A percentile compares a stretch with the other conserved stretches of the same genome.
Evolutionary conservation across 805 yeast species (phyloP).

Genomic region (Wickerhamomyces bovis): DNA sequence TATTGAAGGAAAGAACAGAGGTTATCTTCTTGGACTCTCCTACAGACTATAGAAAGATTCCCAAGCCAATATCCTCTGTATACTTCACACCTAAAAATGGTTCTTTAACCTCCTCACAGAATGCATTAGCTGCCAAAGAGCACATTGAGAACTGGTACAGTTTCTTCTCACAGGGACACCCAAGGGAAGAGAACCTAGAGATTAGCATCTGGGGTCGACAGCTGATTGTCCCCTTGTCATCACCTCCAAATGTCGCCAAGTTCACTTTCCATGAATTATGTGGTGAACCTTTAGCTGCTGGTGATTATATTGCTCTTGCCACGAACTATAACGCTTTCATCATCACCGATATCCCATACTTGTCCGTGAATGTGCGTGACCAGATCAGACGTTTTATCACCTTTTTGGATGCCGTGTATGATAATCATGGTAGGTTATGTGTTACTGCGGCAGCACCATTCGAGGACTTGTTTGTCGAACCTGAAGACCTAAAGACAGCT

Average conservation of each 20-base stretch:
- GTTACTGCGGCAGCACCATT: constrained; percentile 87
- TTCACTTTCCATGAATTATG: constrained; percentile 84
- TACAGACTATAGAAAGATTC: constrained; percentile 87
- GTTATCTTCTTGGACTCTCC: constrained; percentile 85
- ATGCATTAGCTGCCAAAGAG: constrained; percentile 42
- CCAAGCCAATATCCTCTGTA: constrained; percentile 74
- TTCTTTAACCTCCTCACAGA: constrained; percentile 41
- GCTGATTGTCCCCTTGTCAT: constrained; percentile 65
- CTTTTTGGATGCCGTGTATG: constrained; percentile 92
- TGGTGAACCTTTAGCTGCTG: constrained; percentile 85
- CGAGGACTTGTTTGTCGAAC: constrained; percentile 79
- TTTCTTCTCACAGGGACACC: constrained; percentile 64
- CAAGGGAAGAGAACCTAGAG: constrained; percentile 29
- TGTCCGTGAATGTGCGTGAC: constrained; percentile 75
- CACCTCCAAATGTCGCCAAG: constrained; percentile 80
- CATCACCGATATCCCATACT: constrained; percentile 88
- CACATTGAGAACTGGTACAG: constrained; percentile 77
- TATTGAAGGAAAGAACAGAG: constrained; percentile 64
- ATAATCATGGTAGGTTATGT: constrained; percentile 80
- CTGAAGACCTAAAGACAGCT: constrained; percentile 44
- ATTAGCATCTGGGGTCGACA: constrained; percentile 85
- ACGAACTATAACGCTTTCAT: constrained; percentile 68
- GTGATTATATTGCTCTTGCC: constrained; percentile 86
- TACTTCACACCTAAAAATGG: constrained; percentile 71
- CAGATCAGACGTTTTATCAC: constrained; percentile 88